Evolutionary conservation across 257 asterid genomes (phyloP).

Genomic region (Solanum habrochaites): DNA sequence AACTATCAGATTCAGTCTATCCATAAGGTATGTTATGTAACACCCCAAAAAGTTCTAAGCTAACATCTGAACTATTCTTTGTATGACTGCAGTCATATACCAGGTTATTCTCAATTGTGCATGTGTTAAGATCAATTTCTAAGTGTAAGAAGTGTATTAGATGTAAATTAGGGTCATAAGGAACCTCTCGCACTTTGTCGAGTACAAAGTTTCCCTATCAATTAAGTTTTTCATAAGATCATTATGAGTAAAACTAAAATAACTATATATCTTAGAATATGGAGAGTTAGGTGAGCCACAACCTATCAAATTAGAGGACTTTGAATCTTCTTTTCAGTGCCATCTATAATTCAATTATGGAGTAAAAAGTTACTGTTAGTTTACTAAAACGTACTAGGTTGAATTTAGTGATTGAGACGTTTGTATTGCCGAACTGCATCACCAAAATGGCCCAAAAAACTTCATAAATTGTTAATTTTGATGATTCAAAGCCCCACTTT

Average conservation of each 20-base stretch:
- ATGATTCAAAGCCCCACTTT: not conserved
- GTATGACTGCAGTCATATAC: not conserved
- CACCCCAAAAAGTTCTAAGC: not conserved
- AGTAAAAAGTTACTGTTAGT: not conserved
- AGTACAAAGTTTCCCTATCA: not conserved
- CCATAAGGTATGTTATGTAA: not conserved
- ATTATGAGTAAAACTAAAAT: not conserved
- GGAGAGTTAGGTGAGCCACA: not conserved
- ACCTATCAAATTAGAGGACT: not conserved
- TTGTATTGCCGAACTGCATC: not conserved
- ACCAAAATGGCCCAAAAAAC: not conserved
- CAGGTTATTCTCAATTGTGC: not conserved
- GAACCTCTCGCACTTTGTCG: not conserved
- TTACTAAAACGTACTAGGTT: not conserved
- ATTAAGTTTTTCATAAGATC: not conserved
- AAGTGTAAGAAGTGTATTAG: too few species aligned
- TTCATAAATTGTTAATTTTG: not conserved
- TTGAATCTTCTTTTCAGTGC: too few species aligned
- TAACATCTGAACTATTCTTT: not conserved
- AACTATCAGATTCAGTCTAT: too few species aligned
- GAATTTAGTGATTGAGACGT: not conserved
- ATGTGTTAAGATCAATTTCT: not conserved
- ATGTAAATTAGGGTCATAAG: not conserved
- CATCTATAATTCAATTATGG: not conserved
- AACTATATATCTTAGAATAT: too few species aligned